Conservation (phyloP, 352 stramenopile species). For the Phytophthora megakarya region DNA sequence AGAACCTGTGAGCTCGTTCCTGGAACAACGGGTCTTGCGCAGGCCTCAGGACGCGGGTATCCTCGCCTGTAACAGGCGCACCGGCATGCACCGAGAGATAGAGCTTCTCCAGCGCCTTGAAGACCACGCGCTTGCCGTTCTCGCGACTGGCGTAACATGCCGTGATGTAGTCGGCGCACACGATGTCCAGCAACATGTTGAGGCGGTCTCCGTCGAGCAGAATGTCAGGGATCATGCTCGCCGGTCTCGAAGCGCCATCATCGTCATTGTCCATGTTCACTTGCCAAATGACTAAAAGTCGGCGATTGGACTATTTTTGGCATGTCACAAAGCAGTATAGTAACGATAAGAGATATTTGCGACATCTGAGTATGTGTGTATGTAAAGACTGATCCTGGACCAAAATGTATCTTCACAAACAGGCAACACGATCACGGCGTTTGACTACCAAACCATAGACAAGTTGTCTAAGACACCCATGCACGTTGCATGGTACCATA, state of each 20-base stretch:
- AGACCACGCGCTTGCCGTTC: conserved; percentile 79
- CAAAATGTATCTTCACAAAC: conserved; percentile 25
- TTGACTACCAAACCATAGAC: too few species aligned
- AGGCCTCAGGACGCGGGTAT: conserved; percentile 23
- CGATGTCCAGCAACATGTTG: conserved; percentile 85
- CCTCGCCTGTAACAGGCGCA: conserved; percentile 22
- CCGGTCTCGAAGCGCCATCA: conserved; percentile 17
- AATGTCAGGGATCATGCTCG: conserved; percentile 55
- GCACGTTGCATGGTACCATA: neutral
- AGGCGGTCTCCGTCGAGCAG: conserved; percentile 78
- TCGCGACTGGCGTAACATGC: conserved; percentile 84
- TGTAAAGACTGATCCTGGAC: neutral
- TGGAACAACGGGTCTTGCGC: conserved; percentile 54
- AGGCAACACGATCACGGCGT: conserved; percentile 15
- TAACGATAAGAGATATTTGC: conserved; percentile 2
- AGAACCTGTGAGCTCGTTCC: conserved; percentile 56
- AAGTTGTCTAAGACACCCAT: too few species aligned
- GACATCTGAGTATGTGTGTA: neutral
- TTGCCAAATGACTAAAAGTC: conserved; percentile 19
- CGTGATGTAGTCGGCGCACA: conserved; percentile 87
- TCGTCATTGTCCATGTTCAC: conserved; percentile 27
- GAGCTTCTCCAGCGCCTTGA: conserved; percentile 83
- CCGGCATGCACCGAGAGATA: conserved; percentile 70
- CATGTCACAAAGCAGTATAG: neutral
- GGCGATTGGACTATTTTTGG: conserved; percentile 12